Percentiles rank a stretch among this genome's conserved stretches.
phyloP scores from a whole-genome alignment of 257 asterid species.

The Petunia axillaris region DNA sequence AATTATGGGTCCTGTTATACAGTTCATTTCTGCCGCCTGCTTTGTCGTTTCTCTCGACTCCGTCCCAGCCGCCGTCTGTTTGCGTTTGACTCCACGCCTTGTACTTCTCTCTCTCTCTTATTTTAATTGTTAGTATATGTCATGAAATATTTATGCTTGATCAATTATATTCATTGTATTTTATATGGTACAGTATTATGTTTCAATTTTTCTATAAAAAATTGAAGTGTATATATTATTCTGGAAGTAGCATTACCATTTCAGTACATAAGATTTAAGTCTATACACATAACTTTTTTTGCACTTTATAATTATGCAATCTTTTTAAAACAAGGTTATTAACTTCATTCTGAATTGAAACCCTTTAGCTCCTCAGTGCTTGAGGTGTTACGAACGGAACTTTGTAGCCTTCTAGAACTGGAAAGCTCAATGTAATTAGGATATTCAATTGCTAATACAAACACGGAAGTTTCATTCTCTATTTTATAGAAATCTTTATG shows the following conservation, averaged over 20 bases:
- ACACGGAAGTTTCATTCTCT: not conserved
- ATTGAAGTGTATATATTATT: too few relatives aligned
- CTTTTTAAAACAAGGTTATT: not conserved
- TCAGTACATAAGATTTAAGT: too few relatives aligned
- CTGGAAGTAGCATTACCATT: too few relatives aligned
- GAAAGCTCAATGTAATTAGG: not conserved
- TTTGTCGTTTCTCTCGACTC: constrained; percentile 47
- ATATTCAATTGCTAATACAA: not conserved
- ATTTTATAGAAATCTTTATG: not conserved
- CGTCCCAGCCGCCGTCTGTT: constrained; percentile 39
- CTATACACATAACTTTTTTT: too few relatives aligned
- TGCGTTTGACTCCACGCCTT: constrained; percentile 35
- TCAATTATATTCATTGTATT: too few relatives aligned
- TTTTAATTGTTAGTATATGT: not conserved
- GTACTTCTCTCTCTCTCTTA: not conserved
- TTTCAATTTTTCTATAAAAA: too few relatives aligned
- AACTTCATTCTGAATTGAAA: not conserved
- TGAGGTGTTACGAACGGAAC: not conserved
- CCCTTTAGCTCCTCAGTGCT: not conserved
- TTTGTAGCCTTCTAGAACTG: not conserved
- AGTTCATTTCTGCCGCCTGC: constrained; percentile 39
- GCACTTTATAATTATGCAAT: not conserved
- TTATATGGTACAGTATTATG: too few relatives aligned
- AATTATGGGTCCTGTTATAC: constrained; percentile 9
- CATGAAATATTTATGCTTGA: not conserved